Percentiles rank a stretch among this genome's conserved stretches.
Evolutionary conservation across 352 stramenopile species (phyloP).

Genomic region (Plasmopara muralis): DNA sequence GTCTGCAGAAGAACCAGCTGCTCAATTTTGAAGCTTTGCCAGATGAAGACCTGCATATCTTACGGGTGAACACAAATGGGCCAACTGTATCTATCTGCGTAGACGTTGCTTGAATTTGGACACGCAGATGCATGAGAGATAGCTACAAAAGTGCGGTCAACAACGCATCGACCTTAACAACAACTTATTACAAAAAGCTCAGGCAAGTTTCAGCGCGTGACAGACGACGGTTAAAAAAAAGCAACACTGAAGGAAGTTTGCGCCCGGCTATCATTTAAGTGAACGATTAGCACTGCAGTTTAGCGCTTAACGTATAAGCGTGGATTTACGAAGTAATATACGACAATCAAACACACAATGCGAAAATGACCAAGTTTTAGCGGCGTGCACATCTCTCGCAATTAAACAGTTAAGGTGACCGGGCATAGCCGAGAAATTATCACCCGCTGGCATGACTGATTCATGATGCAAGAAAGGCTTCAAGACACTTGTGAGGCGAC

Average conservation of each 20-base stretch:
- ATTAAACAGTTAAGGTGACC: conserved; percentile 2
- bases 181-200: neutral
- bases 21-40: conserved; percentile 3
- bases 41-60: conserved; percentile 8
- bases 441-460: conserved; percentile 10
- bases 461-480: conserved; percentile 5
- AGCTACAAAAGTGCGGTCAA: conserved; percentile 7
- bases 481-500: conserved; percentile 1
- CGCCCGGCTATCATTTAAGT: conserved; percentile 8
- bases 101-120: conserved; percentile 5
- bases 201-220: neutral
- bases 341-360: conserved; percentile 4
- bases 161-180: conserved; percentile 6
- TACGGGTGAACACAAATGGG: conserved; percentile 12
- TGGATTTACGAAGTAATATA: conserved; percentile 12
- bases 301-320: conserved; percentile 2
- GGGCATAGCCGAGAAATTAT: conserved; percentile 4
- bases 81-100: conserved; percentile 11
- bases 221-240: conserved; percentile 2
- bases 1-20: neutral
- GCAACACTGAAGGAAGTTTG: conserved; percentile 12
- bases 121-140: neutral
- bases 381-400: conserved; percentile 7
- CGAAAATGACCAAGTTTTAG: conserved; percentile 16
- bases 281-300: conserved; percentile 16